Conservation (phyloP, 2,329 filamentous ascomycete genomes). For the Stenocarpella maydis region DNA sequence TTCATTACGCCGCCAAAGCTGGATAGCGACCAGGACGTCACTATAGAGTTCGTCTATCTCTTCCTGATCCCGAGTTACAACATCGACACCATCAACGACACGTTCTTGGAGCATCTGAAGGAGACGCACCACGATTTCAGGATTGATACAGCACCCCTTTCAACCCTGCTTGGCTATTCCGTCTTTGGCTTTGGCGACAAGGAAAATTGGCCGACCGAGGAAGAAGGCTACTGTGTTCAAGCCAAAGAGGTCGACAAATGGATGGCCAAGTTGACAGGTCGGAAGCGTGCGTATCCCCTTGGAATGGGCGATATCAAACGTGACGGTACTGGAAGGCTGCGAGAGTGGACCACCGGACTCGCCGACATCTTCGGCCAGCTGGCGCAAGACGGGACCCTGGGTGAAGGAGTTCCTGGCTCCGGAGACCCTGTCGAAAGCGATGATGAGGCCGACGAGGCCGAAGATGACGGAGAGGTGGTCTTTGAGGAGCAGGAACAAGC, state of each 20-base stretch:
- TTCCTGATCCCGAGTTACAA: slow-evolving; percentile 91
- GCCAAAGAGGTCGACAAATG: slow-evolving; percentile 90
- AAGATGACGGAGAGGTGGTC: slow-evolving; percentile 61
- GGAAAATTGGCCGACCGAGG: slow-evolving; percentile 90
- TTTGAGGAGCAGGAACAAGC: slow-evolving; percentile 57
- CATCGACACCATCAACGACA: slow-evolving; percentile 90
- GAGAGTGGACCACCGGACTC: slow-evolving; percentile 82
- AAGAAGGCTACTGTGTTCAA: slow-evolving; percentile 92
- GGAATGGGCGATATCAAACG: slow-evolving; percentile 86
- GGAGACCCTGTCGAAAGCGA: slow-evolving; percentile 88
- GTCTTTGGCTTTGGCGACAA: slow-evolving; percentile 94
- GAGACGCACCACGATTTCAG: slow-evolving; percentile 98
- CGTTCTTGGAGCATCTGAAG: slow-evolving; percentile 83
- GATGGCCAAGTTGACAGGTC: slow-evolving; percentile 93
- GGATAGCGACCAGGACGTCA: slow-evolving; percentile 50
- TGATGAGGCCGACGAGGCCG: slow-evolving; percentile 71
- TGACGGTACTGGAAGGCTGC: slow-evolving; percentile 71
- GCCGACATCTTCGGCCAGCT: slow-evolving; percentile 73
- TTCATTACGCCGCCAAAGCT: slow-evolving; percentile 80
- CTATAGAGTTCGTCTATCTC: slow-evolving; percentile 78
- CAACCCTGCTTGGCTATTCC: slow-evolving; percentile 81
- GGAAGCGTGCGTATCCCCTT: slow-evolving; percentile 87
- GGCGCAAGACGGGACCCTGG: slow-evolving; percentile 65
- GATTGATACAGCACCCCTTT: slow-evolving; percentile 87
- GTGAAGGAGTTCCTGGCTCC: slow-evolving; percentile 76